phyloP scores from a whole-genome alignment of 768 basidiomycete species.

The Mycena galericulata region DNA sequence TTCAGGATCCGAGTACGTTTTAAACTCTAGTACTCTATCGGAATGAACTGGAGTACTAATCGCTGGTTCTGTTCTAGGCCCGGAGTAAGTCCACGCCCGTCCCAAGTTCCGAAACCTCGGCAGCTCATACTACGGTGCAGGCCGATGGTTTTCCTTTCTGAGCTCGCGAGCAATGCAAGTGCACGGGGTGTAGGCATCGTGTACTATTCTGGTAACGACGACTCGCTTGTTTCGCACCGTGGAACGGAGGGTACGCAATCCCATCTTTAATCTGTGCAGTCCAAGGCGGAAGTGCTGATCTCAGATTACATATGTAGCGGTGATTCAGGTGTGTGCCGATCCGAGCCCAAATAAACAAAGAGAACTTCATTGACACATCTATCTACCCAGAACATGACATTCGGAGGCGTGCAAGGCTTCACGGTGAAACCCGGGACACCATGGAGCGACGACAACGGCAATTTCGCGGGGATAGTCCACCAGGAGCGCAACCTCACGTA shows the following conservation, averaged over 20 bases:
- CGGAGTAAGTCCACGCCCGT: slow-evolving; percentile 33
- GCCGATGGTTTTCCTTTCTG: slow-evolving; percentile 59
- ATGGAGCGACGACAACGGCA: slow-evolving; percentile 58
- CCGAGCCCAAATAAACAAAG: background rate
- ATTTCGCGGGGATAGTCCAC: slow-evolving; percentile 62
- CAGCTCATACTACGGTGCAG: slow-evolving; percentile 37
- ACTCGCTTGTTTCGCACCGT: slow-evolving; percentile 59
- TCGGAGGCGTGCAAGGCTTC: slow-evolving; percentile 67
- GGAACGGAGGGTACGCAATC: slow-evolving; percentile 55
- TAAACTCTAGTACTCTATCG: background rate
- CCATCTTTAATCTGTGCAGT: background rate
- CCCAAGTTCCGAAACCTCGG: background rate
- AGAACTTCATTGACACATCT: background rate
- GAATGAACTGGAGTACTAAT: background rate
- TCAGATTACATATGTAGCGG: slow-evolving; percentile 37
- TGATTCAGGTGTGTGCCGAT: slow-evolving; percentile 52
- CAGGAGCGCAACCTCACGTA: slow-evolving; percentile 62
- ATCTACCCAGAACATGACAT: slow-evolving; percentile 66
- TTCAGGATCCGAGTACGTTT: slow-evolving; percentile 26
- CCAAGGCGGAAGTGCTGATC: slow-evolving; percentile 3
- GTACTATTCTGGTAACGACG: slow-evolving; percentile 64
- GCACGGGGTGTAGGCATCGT: slow-evolving; percentile 50
- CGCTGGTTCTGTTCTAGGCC: slow-evolving; percentile 24
- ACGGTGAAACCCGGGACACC: slow-evolving; percentile 58
- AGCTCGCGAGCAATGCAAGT: slow-evolving; percentile 59